These are phyloP conservation scores for Trichoderma sp. DNA, from an alignment of 2,329 filamentous ascomycete genomes.

Conservation along the genomic window DNA sequence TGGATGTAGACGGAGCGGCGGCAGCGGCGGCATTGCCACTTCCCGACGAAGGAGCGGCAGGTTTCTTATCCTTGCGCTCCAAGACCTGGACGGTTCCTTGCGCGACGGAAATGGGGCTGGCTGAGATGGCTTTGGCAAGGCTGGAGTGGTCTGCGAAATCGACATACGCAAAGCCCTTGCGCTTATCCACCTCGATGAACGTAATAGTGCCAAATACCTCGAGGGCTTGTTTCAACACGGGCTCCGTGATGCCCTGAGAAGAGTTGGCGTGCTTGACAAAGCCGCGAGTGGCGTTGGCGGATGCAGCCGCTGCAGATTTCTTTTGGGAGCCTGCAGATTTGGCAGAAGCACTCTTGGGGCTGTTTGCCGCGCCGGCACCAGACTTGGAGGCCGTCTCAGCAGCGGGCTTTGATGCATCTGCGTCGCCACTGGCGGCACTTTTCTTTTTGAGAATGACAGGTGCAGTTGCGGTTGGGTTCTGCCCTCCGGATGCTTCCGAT, in stretches of 20 bases:
- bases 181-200: constrained; percentile 87
- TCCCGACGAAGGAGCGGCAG: constrained; percentile 25
- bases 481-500: constrained; percentile 32
- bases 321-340: constrained; percentile 34
- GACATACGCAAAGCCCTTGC: constrained; percentile 91
- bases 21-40: constrained; percentile 21
- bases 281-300: constrained; percentile 57
- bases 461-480: constrained; percentile 30
- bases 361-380: constrained; percentile 17
- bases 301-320: constrained; percentile 31
- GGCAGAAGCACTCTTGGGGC: constrained; percentile 25
- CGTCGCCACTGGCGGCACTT: constrained; percentile 27
- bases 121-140: constrained; percentile 74
- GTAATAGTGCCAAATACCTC: constrained; percentile 70
- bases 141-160: constrained; percentile 75
- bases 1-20: constrained; percentile 24
- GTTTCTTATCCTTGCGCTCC: constrained; percentile 68
- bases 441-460: constrained; percentile 46
- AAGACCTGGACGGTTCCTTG: constrained; percentile 85
- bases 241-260: constrained; percentile 87
- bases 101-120: constrained; percentile 77
- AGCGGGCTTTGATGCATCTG: constrained; percentile 25
- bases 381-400: constrained; percentile 22
- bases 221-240: constrained; percentile 72
- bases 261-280: constrained; percentile 83